phyloP scores from a whole-genome alignment of 2,329 filamentous ascomycete species.

The Ophiostoma piceae region DNA sequence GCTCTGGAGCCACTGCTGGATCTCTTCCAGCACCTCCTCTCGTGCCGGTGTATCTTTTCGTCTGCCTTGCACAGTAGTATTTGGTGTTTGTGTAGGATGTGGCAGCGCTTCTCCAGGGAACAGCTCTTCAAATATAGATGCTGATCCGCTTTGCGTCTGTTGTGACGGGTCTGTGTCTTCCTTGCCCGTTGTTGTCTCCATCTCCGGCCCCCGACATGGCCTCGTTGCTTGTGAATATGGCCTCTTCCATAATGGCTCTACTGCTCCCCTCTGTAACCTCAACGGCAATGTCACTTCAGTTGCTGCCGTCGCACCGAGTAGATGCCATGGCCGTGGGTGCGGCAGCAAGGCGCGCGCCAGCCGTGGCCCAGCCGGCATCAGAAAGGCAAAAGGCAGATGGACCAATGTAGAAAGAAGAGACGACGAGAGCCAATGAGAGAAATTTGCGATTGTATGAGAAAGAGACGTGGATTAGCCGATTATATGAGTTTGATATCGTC shows the following conservation, averaged over 20 bases:
- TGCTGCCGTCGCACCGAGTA: background rate
- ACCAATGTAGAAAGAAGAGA: background rate
- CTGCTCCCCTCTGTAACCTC: background rate
- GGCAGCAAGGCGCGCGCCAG: slow-evolving; percentile 18
- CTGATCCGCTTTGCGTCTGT: background rate
- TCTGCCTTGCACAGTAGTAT: no score
- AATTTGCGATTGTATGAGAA: background rate
- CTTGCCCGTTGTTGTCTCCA: background rate
- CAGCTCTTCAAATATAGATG: slow-evolving; percentile 26
- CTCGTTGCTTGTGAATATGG: background rate
- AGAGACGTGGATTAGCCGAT: background rate
- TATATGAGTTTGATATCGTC: background rate
- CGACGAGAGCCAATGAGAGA: background rate
- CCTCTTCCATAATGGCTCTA: background rate
- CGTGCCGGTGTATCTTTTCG: background rate
- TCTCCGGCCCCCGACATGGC: background rate
- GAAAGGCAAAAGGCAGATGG: background rate
- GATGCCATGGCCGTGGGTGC: background rate
- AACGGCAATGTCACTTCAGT: background rate
- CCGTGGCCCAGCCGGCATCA: slow-evolving; percentile 20
- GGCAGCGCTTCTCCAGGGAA: slow-evolving; percentile 22
- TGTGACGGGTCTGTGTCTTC: background rate
- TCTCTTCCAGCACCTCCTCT: slow-evolving; percentile 17
- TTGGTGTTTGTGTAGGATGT: background rate
- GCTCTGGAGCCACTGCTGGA: slow-evolving; percentile 22